Evolutionary conservation across 352 stramenopile genomes (phyloP).

Genomic region (Phytophthora fragariaefolia): DNA sequence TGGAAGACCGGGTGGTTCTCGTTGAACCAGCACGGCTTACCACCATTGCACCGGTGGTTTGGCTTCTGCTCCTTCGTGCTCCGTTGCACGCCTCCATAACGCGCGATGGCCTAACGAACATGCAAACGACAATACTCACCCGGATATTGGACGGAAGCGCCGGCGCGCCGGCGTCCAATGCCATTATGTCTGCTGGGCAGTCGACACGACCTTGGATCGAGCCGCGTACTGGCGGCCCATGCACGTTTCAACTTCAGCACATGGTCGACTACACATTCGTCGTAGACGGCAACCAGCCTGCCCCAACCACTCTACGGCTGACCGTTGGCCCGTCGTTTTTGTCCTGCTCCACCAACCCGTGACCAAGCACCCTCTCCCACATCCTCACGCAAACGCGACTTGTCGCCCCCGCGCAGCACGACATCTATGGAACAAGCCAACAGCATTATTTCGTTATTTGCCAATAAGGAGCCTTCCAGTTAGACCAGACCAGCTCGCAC

Average conservation of each 20-base stretch:
- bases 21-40: not conserved
- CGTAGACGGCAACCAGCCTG: constrained; percentile 6
- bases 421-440: not conserved
- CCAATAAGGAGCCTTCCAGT: not conserved
- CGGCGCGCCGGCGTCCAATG: not conserved
- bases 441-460: not conserved
- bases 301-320: not conserved
- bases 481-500: too few relatives aligned
- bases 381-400: not conserved
- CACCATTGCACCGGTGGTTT: constrained; percentile 9
- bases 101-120: not conserved
- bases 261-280: constrained; percentile 15
- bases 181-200: not conserved
- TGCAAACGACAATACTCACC: constrained; percentile 8
- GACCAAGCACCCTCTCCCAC: not conserved
- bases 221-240: constrained; percentile 1
- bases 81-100: constrained; percentile 6
- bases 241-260: constrained; percentile 5
- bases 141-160: constrained; percentile 14
- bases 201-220: constrained; percentile 2
- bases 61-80: not conserved
- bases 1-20: constrained; percentile 4
- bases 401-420: not conserved
- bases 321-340: constrained; percentile 5
- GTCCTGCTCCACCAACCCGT: not conserved